These are phyloP conservation scores for Diaporthe sp. DNA, from an alignment of 2,329 filamentous ascomycete species.

Conservation along the genomic window DNA sequence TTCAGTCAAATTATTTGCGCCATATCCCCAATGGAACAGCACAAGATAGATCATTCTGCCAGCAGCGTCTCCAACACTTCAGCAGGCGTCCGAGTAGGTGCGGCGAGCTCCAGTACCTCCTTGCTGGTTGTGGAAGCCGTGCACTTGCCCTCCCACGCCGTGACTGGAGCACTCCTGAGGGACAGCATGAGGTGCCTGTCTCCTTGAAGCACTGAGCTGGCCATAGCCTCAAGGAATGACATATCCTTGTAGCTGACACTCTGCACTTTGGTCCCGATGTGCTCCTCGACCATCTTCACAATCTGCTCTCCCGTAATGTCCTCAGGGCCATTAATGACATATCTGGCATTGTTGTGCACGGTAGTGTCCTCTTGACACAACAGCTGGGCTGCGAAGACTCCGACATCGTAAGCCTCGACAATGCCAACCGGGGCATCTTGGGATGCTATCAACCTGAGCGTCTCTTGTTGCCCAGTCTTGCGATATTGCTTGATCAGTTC, in stretches of 20 bases:
- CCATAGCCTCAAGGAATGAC: neutral
- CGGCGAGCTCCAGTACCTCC: slow-evolving; percentile 5
- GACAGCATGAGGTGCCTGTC: neutral
- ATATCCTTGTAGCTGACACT: slow-evolving; percentile 8
- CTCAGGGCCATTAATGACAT: neutral
- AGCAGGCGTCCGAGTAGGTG: neutral
- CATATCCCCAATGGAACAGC: too few species aligned
- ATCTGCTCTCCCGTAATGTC: slow-evolving; percentile 9
- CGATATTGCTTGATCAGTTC: slow-evolving; percentile 2
- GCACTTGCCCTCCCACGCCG: slow-evolving; percentile 2
- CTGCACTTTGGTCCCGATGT: slow-evolving; percentile 2
- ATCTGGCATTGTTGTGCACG: neutral
- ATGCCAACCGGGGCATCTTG: slow-evolving; percentile 10
- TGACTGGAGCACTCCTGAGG: neutral
- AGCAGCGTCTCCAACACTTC: neutral
- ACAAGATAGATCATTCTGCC: too few species aligned
- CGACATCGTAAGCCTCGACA: slow-evolving; percentile 10
- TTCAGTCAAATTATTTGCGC: too few species aligned
- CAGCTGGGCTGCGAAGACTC: neutral
- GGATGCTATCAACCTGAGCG: neutral
- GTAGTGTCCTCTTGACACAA: neutral
- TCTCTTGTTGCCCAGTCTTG: neutral
- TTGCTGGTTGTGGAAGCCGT: neutral
- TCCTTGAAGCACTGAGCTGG: neutral
- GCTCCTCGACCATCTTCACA: neutral